Evolutionary conservation across 257 asterid species (phyloP).

Genomic region (Primulina huaijiensis): DNA sequence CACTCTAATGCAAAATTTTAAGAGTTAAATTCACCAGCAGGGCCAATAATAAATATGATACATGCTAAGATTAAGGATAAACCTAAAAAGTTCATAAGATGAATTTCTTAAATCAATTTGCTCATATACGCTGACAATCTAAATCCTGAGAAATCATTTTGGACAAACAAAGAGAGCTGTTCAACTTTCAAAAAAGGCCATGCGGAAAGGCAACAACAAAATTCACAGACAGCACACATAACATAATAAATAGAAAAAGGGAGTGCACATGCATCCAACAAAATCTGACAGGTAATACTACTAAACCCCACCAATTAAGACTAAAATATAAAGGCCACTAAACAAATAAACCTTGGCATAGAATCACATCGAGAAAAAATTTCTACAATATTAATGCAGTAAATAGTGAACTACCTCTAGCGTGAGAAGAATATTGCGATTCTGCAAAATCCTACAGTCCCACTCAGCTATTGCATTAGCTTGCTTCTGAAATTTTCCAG

Average conservation of each 20-base stretch:
- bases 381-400: neutral
- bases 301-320: neutral
- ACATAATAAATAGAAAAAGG: conserved; percentile 4
- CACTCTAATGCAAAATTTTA: conserved; percentile 48
- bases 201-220: neutral
- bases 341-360: neutral
- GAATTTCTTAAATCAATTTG: neutral
- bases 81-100: conserved; percentile 7
- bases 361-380: conserved; percentile 9
- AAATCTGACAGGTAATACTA: neutral
- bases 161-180: neutral
- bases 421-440: conserved; percentile 84
- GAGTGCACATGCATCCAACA: neutral
- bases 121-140: conserved; percentile 2
- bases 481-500: conserved; percentile 81
- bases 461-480: conserved; percentile 96
- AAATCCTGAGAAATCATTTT: neutral
- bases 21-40: conserved; percentile 9
- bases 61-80: conserved; percentile 1
- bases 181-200: conserved; percentile 1
- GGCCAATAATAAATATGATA: conserved; percentile 14
- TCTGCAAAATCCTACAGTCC: conserved; percentile 90
- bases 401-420: conserved; percentile 67
- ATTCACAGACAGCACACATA: conserved; percentile 9
- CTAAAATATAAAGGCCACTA: neutral